A percentile compares a stretch with the other conserved stretches of the same genome.
These are phyloP conservation scores for Parathielavia hyrcaniae DNA, from an alignment of 495 filamentous ascomycete species.

Conservation along the genomic window DNA sequence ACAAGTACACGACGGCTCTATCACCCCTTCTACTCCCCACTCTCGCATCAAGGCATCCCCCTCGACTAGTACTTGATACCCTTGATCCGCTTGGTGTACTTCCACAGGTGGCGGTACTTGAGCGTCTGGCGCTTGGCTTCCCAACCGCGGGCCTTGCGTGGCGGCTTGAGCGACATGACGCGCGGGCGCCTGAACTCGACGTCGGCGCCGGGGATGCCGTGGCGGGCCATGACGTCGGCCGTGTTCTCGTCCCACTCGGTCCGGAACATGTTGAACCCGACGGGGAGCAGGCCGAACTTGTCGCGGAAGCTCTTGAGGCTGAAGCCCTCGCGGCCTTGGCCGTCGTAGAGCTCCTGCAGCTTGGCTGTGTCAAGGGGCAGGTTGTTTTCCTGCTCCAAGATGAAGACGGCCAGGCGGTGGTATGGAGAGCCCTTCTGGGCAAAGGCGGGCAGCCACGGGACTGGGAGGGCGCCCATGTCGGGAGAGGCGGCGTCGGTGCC, in stretches of 20 bases:
- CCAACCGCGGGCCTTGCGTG: constrained; percentile 49
- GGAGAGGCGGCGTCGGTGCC: constrained; percentile 11
- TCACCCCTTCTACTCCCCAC: background rate
- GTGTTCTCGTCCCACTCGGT: constrained; percentile 84
- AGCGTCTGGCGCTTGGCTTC: constrained; percentile 50
- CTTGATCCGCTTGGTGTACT: constrained; percentile 46
- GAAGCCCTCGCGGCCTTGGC: constrained; percentile 54
- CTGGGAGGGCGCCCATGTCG: constrained; percentile 50
- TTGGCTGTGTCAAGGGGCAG: constrained; percentile 53
- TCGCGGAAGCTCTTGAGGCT: constrained; percentile 64
- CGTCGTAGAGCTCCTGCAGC: constrained; percentile 48
- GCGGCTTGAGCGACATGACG: constrained; percentile 46
- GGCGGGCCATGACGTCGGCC: constrained; percentile 73
- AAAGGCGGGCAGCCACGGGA: constrained; percentile 78
- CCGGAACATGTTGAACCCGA: constrained; percentile 83
- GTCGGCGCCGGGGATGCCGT: constrained; percentile 67
- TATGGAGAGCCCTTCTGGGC: constrained; percentile 88
- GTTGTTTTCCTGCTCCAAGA: constrained; percentile 69
- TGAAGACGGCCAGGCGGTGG: constrained; percentile 76
- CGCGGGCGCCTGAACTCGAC: constrained; percentile 76
- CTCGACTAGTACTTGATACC: constrained; percentile 18
- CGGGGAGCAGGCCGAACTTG: constrained; percentile 59
- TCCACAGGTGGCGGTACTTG: constrained; percentile 51
- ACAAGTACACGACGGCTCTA: constrained; percentile 22
- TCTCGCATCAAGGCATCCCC: background rate